Conservation (phyloP, 805 yeast species). For the Barnettozyma sp. region DNA sequence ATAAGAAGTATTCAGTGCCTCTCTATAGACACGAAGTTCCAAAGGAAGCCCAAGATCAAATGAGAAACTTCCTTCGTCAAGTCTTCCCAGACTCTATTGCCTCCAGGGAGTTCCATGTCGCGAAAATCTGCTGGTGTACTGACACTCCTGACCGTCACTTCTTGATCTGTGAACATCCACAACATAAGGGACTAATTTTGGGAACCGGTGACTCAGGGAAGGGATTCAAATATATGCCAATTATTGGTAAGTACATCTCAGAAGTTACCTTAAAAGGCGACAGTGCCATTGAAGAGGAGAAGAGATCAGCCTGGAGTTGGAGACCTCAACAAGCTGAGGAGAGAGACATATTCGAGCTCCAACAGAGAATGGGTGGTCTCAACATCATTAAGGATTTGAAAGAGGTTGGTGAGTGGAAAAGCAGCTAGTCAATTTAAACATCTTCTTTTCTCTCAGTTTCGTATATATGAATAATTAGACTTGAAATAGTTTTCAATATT, state of each 20-base stretch:
- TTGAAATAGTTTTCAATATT: too few relatives aligned
- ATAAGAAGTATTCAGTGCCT: slow-evolving; percentile 24
- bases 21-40: slow-evolving; percentile 27
- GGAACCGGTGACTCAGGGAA: slow-evolving; percentile 35
- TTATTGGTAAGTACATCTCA: slow-evolving; percentile 28
- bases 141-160: slow-evolving; percentile 31
- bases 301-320: slow-evolving; percentile 29
- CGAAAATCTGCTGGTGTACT: slow-evolving; percentile 33
- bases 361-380: slow-evolving; percentile 27
- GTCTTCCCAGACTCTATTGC: slow-evolving; percentile 28
- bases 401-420: slow-evolving; percentile 12
- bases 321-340: slow-evolving; percentile 27
- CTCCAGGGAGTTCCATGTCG: slow-evolving; percentile 24
- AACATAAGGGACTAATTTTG: slow-evolving; percentile 22
- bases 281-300: slow-evolving; percentile 22
- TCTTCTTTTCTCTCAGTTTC: too few relatives aligned
- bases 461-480: too few relatives aligned
- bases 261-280: slow-evolving; percentile 28
- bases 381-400: slow-evolving; percentile 25
- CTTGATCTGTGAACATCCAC: slow-evolving; percentile 28
- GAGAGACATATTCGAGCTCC: slow-evolving; percentile 23
- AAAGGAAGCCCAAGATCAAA: slow-evolving; percentile 27
- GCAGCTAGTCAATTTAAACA: background rate
- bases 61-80: slow-evolving; percentile 29
- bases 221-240: slow-evolving; percentile 33